Base-by-base conservation (phyloP, 2,329 filamentous ascomycete species). In the Byssochlamys sp. region DNA sequence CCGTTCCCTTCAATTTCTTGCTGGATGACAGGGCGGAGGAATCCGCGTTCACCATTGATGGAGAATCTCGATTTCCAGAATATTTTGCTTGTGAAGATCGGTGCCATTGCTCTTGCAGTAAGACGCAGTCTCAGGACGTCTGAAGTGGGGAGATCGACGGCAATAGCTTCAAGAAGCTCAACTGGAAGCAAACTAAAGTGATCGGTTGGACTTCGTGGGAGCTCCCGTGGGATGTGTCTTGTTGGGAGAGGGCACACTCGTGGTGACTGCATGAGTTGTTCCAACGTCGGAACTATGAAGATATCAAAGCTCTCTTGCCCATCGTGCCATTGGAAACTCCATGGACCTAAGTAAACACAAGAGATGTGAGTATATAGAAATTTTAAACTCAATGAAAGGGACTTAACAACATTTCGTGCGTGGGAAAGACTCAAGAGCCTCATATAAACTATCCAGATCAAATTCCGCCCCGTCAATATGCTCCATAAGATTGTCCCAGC, bases 61-160 rank as follows among this genome's bases (percentile, higher is more conserved):
- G 12, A 48, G 26, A 63, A 61, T 55, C 54, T 33, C 2, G 57
- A 52, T 54, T 39, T 58, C 60, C 61, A 63, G 53, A 59, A 62
- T 14, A 25, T 7, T 3, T 28, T 49, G 52, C 55, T 55, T 29
- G 26, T 11, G 27, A 61, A 62, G 19, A 62, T 19, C 6, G 48
- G 27, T 2, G 25, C 33, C 52, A 57, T 58, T 26, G 54, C 57
- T 53, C 60, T 56, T 27, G 60, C 58, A 10, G 33, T 49, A 33
- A 52, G 26, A 5, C 61, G 56, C 12, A 61, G 50, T 14, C 25
- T 50, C 24, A 58, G 31, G 27, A 57, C 28, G 27, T 60, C 61
- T 19, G 6, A 26, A 12, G 53, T 58, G 2, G 33, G 25, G 2
- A 62, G 35, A 11, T 51, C 4, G 9, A 54, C 6, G n/a, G 59